These are phyloP conservation scores for Limnanthes douglasii DNA, from an alignment of 345 rosid species.

Conservation along the genomic window DNA sequence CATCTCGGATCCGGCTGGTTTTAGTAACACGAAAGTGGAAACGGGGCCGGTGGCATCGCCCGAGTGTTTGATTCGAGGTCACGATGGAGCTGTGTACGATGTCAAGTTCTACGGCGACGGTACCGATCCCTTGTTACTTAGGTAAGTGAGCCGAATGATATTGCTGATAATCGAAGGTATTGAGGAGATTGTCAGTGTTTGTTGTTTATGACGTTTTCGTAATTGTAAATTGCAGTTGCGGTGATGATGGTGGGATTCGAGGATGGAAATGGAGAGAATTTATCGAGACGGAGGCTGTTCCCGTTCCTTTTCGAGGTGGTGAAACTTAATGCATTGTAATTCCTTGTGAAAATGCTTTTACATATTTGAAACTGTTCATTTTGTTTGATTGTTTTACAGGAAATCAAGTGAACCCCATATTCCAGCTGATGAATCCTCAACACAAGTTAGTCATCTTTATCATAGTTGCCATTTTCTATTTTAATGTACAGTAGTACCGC, in stretches of 20 bases:
- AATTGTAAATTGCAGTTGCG: conserved; percentile 42
- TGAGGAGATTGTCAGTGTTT: neutral
- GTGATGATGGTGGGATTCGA: conserved; percentile 82
- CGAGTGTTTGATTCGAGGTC: conserved; percentile 43
- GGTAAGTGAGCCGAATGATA: conserved; percentile 20
- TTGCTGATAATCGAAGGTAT: neutral
- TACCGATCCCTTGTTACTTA: conserved; percentile 57
- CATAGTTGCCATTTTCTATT: no score
- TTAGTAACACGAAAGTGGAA: conserved; percentile 10
- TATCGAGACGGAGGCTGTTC: conserved; percentile 20
- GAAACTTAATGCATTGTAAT: neutral
- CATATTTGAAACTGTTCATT: neutral
- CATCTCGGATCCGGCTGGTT: conserved; percentile 31
- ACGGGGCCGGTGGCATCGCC: conserved; percentile 37
- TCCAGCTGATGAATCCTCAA: conserved; percentile 73
- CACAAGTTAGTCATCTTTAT: conserved; percentile 60
- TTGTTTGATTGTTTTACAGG: conserved; percentile 24
- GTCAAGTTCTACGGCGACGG: conserved; percentile 65
- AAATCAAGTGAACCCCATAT: conserved; percentile 39
- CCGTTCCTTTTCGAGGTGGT: conserved; percentile 37
- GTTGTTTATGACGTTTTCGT: neutral
- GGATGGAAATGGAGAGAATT: conserved; percentile 91
- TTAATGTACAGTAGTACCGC: neutral
- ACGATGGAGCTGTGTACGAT: conserved; percentile 89
- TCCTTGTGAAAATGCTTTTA: neutral